These are phyloP conservation scores for Saccharomycopsis lassenensis DNA, from an alignment of 805 yeast genomes.

Conservation along the genomic window DNA sequence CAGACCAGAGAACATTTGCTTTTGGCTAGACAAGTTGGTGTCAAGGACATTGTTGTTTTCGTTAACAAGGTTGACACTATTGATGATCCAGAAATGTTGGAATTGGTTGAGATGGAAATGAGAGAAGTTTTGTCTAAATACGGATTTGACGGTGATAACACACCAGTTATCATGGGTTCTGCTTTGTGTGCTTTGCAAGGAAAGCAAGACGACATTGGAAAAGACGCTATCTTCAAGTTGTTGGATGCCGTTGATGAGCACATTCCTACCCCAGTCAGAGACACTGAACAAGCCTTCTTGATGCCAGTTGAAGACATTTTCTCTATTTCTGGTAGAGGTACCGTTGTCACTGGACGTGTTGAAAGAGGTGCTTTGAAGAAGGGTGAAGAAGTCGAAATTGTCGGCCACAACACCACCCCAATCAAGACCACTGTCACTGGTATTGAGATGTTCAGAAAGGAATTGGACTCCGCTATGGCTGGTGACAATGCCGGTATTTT, in stretches of 20 bases:
- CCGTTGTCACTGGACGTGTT: conserved; percentile 97
- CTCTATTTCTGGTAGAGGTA: conserved; percentile 99
- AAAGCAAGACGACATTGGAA: conserved; percentile 84
- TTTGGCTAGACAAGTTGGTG: conserved; percentile 99
- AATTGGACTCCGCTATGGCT: conserved; percentile 93
- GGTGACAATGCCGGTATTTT: conserved; percentile 98
- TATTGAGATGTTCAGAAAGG: conserved; percentile 99
- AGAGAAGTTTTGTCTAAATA: conserved; percentile 84
- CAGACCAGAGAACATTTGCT: conserved; percentile 98
- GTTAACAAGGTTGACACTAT: conserved; percentile 97
- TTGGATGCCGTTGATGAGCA: conserved; percentile 87
- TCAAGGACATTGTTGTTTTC: conserved; percentile 91
- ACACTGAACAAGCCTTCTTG: conserved; percentile 89
- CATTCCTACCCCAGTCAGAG: conserved; percentile 96
- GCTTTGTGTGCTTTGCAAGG: conserved; percentile 94
- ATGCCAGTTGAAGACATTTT: conserved; percentile 96
- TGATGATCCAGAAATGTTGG: conserved; percentile 98
- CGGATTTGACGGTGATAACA: conserved; percentile 97
- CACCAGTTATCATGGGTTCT: conserved; percentile 97
- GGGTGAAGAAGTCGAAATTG: conserved; percentile 98
- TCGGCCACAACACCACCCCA: conserved; percentile 80
- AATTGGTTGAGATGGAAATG: conserved; percentile 99
- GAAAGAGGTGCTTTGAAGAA: conserved; percentile 96
- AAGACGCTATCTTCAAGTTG: conserved; percentile 68
- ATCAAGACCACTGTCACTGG: conserved; percentile 94